Evolutionary conservation across 2,329 filamentous ascomycete species (phyloP).

Genomic region (Fusarium continuum): DNA sequence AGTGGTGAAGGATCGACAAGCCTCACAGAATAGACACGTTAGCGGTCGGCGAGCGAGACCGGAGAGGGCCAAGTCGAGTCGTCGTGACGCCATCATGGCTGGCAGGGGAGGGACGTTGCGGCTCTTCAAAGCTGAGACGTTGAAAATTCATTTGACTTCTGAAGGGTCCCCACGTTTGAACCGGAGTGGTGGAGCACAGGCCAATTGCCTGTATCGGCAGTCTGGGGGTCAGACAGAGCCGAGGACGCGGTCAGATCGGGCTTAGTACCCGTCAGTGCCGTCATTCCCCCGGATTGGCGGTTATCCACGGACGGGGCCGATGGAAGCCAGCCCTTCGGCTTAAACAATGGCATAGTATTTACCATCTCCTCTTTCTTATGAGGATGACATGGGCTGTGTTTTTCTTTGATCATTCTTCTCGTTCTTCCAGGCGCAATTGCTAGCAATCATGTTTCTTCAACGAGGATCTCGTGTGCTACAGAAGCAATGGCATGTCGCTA

Average conservation of each 20-base stretch:
- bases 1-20: slow-evolving; percentile 58
- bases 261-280: slow-evolving; percentile 32
- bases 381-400: slow-evolving; percentile 24
- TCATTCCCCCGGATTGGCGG: slow-evolving; percentile 48
- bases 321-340: slow-evolving; percentile 48
- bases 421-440: slow-evolving; percentile 26
- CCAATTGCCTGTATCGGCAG: slow-evolving; percentile 29
- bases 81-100: slow-evolving; percentile 46
- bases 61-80: slow-evolving; percentile 44
- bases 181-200: slow-evolving; percentile 30
- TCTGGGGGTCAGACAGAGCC: slow-evolving; percentile 31
- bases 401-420: slow-evolving; percentile 25
- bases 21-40: slow-evolving; percentile 61
- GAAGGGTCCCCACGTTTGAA: slow-evolving; percentile 14
- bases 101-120: slow-evolving; percentile 18
- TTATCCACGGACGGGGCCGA: slow-evolving; percentile 50
- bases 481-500: slow-evolving; percentile 61
- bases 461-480: slow-evolving; percentile 60
- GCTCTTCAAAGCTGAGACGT: slow-evolving; percentile 19
- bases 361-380: slow-evolving; percentile 35
- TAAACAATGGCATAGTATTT: slow-evolving; percentile 34
- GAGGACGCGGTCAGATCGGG: slow-evolving; percentile 34
- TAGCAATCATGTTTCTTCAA: slow-evolving; percentile 62
- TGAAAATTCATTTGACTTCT: slow-evolving; percentile 31
- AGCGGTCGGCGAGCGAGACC: slow-evolving; percentile 48